These are phyloP conservation scores for Suhomyces bolitotheri DNA, from an alignment of 1,139 yeast species.

Conservation along the genomic window DNA sequence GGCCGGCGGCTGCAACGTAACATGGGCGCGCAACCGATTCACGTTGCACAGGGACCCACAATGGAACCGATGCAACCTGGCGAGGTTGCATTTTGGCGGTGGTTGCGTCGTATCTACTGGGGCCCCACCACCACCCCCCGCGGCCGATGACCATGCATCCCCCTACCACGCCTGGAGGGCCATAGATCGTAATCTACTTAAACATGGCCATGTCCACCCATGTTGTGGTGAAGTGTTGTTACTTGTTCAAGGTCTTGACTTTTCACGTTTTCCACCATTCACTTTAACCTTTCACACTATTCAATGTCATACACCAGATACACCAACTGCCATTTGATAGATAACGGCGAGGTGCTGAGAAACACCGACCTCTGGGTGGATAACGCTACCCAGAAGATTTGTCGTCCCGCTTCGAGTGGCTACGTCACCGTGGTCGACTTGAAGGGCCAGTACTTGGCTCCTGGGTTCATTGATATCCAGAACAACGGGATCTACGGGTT, in stretches of 20 bases:
- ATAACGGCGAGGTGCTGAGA: constrained; percentile 44
- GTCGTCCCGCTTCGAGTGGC: constrained; percentile 22
- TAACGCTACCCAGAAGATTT: constrained; percentile 44
- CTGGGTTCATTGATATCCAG: constrained; percentile 64
- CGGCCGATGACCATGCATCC: constrained; percentile 2
- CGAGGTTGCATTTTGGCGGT: constrained; percentile 11
- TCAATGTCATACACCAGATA: constrained; percentile 32
- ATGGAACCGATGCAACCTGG: constrained; percentile 10
- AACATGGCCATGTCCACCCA: too few species aligned
- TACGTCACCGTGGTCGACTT: constrained; percentile 41
- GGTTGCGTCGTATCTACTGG: too few species aligned
- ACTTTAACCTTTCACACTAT: too few species aligned
- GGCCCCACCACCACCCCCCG: too few species aligned
- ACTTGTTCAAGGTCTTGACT: too few species aligned
- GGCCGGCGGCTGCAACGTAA: constrained; percentile 7
- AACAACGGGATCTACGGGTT: constrained; percentile 63
- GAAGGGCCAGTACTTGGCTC: constrained; percentile 51
- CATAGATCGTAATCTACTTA: too few species aligned
- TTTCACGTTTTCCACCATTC: too few species aligned
- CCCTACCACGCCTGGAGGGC: constrained; percentile 1
- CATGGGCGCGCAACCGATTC: not conserved
- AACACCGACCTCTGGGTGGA: constrained; percentile 50
- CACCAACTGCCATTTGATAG: constrained; percentile 55
- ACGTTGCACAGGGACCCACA: too few species aligned
- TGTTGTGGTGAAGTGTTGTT: too few species aligned